Base-by-base conservation (phyloP, 176 grass and related monocot species). In the Raddia guianensis region DNA sequence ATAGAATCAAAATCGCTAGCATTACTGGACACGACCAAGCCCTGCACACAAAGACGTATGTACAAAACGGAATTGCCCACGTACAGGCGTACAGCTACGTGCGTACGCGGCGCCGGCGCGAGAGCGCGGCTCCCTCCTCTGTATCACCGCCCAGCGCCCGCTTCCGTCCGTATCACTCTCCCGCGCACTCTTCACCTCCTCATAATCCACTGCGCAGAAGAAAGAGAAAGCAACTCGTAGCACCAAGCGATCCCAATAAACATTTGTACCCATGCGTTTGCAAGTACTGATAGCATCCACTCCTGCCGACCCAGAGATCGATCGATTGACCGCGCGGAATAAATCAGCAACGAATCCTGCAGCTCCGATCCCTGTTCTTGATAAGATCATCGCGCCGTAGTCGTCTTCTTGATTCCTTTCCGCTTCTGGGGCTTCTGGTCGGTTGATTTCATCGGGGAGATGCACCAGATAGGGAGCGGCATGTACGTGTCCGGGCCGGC, bases 401-500 rank as follows among this genome's bases (percentile, higher is more conserved):
- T 49, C 50, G 15, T 42, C 63, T 3, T 70, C 56, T 47, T 48
- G 43, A 27, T 27, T 27, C 27, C 69, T 66, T 66, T 73, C 63
- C 76, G 49, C 57, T 73, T 2, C 18, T 18, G 44, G 63, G 47
- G 49, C 44, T 62, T 59, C 2, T 27, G 15, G 7, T 8, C 45
- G 64, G 37, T 40, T 40, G 37, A 40, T 40, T 5, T 27, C 27
- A 65, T 6, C 12, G 16, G 9, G 15, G 9, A 57, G 55, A 94
- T 90, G 90, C 95, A 98, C 62, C 92, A 98, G 90, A 83, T 95
- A 3, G 66, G 84, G 33, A 91, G 82, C 53, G 95, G 95, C 6
- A 82, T 95, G 91, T 95, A 91, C 65, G 95, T 98, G 74, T 98
- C 95, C 12, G 95, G 95, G 18, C 90, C 90, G 50, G 82, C 87